A percentile compares a stretch with the other conserved stretches of the same genome.
Evolutionary conservation across 768 basidiomycete genomes (phyloP).

Genomic region (Podaxis sp.): DNA sequence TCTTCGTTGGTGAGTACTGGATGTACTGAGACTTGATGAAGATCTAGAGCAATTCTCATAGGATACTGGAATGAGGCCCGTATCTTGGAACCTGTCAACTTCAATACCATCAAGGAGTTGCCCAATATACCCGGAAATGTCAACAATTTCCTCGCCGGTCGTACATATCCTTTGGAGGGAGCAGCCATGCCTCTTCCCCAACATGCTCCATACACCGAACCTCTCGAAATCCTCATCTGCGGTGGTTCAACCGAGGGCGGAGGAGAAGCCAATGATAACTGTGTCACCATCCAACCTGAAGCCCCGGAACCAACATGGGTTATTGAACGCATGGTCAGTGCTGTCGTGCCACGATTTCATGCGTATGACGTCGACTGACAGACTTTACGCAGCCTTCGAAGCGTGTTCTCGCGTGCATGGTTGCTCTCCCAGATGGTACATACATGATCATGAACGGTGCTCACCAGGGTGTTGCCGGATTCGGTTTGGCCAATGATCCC

Average conservation of each 20-base stretch:
- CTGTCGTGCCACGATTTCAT: neutral
- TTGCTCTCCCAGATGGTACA: conserved; percentile 71
- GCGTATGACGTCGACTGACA: conserved; percentile 45
- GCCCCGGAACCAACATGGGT: conserved; percentile 60
- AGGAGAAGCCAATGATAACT: conserved; percentile 61
- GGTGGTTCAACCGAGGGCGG: conserved; percentile 69
- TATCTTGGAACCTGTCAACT: conserved; percentile 65
- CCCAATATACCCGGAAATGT: conserved; percentile 80
- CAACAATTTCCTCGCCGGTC: conserved; percentile 67
- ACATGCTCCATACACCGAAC: conserved; percentile 70
- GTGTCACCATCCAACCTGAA: conserved; percentile 70
- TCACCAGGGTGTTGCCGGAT: conserved; percentile 67
- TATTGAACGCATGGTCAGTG: conserved; percentile 74
- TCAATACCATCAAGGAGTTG: conserved; percentile 54
- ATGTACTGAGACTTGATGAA: neutral
- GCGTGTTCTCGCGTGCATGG: conserved; percentile 79
- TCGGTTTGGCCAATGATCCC: conserved; percentile 65
- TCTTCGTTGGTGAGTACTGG: conserved; percentile 62
- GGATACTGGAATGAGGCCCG: conserved; percentile 84
- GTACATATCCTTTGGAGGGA: conserved; percentile 79
- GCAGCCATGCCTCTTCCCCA: conserved; percentile 70
- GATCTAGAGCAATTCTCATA: conserved; percentile 24
- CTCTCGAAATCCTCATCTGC: conserved; percentile 68
- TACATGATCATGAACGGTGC: conserved; percentile 78
- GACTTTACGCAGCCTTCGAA: conserved; percentile 51